Evolutionary conservation across 208 protist species (phyloP), one percentile per base, ranked within the genome.

Genomic region (Leishmania lainsoni): DNA sequence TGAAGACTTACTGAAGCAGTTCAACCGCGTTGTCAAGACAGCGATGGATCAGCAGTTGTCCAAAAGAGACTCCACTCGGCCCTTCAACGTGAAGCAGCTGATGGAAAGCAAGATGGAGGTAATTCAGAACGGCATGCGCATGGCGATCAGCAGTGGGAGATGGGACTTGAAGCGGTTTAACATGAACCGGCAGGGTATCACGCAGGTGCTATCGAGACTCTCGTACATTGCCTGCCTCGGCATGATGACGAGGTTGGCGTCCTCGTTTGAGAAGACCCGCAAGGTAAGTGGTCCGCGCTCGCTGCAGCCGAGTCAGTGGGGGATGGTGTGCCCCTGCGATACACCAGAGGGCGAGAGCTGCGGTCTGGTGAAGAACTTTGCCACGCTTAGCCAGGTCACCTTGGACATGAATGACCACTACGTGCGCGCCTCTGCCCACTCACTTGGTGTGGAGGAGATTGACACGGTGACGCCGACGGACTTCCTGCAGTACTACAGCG

Each of bases 361-460:
- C 81, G 99, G 99, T 66, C 90, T 99, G 0, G 99, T 99, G 5
- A 99, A 99, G 92, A 99, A 99, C 89, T 97, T 99, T 65, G 96
- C 99, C 12, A 95, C 99, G 14, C 92, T 99, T 29, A 98, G 99
- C 35, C 98, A 99, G 78, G 98, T 99, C 29, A 99, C 99, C 5
- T 98, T 98, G 0, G 98, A 99, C 86, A 91, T 99, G 69, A 97
- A 99, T 75, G 94, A 98, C 73, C 86, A 79, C 10, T 95, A 94
- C 35, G 86, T 97, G 26, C 90, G 93, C 32, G 83, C 88, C 52
- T 92, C 92, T 5, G 88, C 87, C 35, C 89, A 96, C 79, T 95
- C 90, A 69, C 87, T 97, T 42, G 94, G 91, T 4, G 93, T 98
- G 42, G 90, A 96, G 78, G 92, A 98, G 76, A 90, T 94, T 87